Evolutionary conservation across 164 flowering plant genomes (phyloP).

Genomic region (Pachysandra terminalis): DNA sequence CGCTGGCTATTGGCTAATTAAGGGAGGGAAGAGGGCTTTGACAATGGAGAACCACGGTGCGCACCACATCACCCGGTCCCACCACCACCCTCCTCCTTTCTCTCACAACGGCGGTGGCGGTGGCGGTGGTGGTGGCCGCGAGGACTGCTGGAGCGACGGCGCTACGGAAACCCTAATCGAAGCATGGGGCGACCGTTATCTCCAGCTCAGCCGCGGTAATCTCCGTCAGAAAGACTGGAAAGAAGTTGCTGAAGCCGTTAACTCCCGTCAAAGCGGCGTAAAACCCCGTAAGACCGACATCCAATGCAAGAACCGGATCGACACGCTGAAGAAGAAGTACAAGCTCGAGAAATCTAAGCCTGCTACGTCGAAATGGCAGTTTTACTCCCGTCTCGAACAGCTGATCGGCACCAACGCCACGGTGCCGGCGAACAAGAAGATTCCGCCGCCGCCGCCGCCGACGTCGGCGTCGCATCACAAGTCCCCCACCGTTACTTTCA

Average conservation of each 20-base stretch:
- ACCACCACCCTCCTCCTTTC: slow-evolving; percentile 11
- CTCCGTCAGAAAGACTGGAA: slow-evolving; percentile 80
- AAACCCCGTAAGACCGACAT: slow-evolving; percentile 46
- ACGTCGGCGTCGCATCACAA: slow-evolving; percentile 6
- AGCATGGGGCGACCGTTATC: slow-evolving; percentile 75
- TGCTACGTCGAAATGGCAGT: slow-evolving; percentile 49
- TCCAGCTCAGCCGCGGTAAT: slow-evolving; percentile 58
- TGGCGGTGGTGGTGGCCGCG: slow-evolving; percentile 34
- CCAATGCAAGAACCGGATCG: slow-evolving; percentile 82
- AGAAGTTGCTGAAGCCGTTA: slow-evolving; percentile 67
- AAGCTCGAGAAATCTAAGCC: slow-evolving; percentile 58
- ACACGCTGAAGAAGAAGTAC: slow-evolving; percentile 77
- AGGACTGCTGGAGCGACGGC: slow-evolving; percentile 77
- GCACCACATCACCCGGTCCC: slow-evolving; percentile 8
- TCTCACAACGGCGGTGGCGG: slow-evolving; percentile 20
- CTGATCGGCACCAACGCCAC: slow-evolving; percentile 45
- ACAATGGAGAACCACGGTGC: slow-evolving; percentile 22
- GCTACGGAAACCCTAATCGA: slow-evolving; percentile 71
- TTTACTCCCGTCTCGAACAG: slow-evolving; percentile 41
- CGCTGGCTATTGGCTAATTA: no score
- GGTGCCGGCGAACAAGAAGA: slow-evolving; percentile 9
- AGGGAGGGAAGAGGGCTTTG: neutral
- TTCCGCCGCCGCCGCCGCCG: neutral
- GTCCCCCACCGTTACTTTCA: slow-evolving; percentile 13
- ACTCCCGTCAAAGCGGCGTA: slow-evolving; percentile 35